Conservation (phyloP, 305 asterid genomes). For the Stenogyne calaminthoides region DNA sequence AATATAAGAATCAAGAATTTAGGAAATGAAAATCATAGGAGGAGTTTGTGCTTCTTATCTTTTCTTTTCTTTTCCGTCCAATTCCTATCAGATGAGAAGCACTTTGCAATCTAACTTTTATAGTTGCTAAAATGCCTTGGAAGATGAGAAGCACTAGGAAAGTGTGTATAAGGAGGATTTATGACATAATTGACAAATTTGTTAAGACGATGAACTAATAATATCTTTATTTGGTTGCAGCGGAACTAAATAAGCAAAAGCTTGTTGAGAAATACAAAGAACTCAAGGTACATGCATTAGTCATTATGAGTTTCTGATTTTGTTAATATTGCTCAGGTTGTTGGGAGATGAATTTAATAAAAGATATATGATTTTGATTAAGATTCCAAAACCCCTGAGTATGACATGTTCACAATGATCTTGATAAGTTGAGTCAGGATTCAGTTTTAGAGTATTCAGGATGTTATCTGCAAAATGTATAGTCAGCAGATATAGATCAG, state of each 20-base stretch:
- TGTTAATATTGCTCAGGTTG: not conserved
- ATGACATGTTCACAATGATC: too few species aligned
- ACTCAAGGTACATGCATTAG: conserved; percentile 63
- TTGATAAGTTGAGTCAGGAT: too few species aligned
- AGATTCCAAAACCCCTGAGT: too few species aligned
- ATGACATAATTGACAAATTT: not conserved
- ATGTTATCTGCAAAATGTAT: too few species aligned
- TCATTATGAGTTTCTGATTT: not conserved
- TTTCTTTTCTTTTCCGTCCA: not conserved
- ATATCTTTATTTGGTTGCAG: conserved; percentile 47
- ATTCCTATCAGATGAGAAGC: not conserved
- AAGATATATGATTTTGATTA: too few species aligned
- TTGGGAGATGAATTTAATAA: too few species aligned
- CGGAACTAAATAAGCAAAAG: conserved; percentile 73
- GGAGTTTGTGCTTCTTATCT: not conserved
- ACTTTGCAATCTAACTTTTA: not conserved
- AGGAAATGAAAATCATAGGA: not conserved
- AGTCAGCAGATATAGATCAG: too few species aligned
- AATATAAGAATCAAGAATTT: not conserved
- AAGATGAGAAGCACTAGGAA: not conserved
- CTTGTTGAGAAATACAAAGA: conserved; percentile 77
- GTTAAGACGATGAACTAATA: not conserved
- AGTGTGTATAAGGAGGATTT: not conserved
- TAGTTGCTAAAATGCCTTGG: not conserved
- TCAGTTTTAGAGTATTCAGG: too few species aligned